Evolutionary conservation across 352 stramenopile species (phyloP).

Genomic region (Pythium periplocum): DNA sequence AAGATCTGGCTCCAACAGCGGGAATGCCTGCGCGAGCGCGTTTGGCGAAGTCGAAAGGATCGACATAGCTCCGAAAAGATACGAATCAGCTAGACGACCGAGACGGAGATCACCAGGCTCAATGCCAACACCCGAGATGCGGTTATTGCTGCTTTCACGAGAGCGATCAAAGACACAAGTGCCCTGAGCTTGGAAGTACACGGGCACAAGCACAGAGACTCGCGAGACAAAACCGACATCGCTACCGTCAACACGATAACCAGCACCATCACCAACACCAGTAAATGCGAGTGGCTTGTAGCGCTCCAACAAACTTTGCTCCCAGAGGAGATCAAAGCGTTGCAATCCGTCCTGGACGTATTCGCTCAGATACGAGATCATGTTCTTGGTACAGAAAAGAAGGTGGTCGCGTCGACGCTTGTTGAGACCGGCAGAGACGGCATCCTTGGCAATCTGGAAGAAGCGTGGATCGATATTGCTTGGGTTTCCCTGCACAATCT

Average conservation of each 20-base stretch:
- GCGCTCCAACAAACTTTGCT: constrained; percentile 73
- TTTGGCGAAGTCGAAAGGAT: constrained; percentile 77
- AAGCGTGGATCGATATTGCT: constrained; percentile 53
- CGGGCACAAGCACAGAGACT: constrained; percentile 72
- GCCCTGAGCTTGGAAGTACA: constrained; percentile 73
- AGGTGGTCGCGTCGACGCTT: constrained; percentile 72
- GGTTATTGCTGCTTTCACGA: constrained; percentile 32
- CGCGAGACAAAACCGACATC: constrained; percentile 50
- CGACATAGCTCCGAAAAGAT: constrained; percentile 77
- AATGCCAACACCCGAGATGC: constrained; percentile 67
- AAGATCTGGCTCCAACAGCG: constrained; percentile 55
- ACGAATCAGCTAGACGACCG: constrained; percentile 66
- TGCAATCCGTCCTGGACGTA: constrained; percentile 79
- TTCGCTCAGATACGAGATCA: constrained; percentile 82
- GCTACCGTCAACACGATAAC: constrained; percentile 64
- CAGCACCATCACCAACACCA: constrained; percentile 59
- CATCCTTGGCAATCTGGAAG: constrained; percentile 59
- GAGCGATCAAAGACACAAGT: constrained; percentile 81
- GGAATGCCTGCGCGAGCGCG: constrained; percentile 69
- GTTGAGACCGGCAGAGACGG: constrained; percentile 51
- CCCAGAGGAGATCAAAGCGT: constrained; percentile 80
- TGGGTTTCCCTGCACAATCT: constrained; percentile 43
- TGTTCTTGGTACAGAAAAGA: constrained; percentile 74
- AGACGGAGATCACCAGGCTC: constrained; percentile 52
- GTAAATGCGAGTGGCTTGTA: constrained; percentile 75